Evolutionary conservation across 305 asterid species (phyloP).

Genomic region (Ajuga reptans): DNA sequence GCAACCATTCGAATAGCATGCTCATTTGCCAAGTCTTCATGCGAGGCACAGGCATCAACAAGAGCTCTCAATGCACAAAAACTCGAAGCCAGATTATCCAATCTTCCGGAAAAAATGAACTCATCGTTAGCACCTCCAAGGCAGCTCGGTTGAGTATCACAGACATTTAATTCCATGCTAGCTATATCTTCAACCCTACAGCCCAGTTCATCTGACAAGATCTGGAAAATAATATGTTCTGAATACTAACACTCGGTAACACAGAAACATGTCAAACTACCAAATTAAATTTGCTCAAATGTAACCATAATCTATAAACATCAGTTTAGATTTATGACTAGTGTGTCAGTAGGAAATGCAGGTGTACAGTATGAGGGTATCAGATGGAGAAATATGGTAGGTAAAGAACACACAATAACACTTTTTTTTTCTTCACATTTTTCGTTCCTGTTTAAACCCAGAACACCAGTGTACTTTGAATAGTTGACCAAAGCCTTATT

Average conservation of each 20-base stretch:
- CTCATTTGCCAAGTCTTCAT: slow-evolving; percentile 68
- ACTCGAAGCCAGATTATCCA: slow-evolving; percentile 96
- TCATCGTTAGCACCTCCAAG: slow-evolving; percentile 95
- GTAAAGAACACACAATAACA: neutral
- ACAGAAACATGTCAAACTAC: neutral
- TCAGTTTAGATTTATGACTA: neutral
- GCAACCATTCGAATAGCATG: slow-evolving; percentile 81
- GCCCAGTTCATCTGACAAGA: slow-evolving; percentile 80
- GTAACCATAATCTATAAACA: neutral
- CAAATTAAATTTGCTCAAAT: neutral
- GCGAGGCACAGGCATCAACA: slow-evolving; percentile 64
- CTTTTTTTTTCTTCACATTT: neutral
- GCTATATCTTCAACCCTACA: slow-evolving; percentile 76
- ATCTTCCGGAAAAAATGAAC: slow-evolving; percentile 94
- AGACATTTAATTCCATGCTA: slow-evolving; percentile 78
- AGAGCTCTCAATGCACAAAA: slow-evolving; percentile 96
- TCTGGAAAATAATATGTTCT: slow-evolving; percentile 37
- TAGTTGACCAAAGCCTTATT: slow-evolving; percentile 9
- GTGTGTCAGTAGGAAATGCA: neutral
- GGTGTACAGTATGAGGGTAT: slow-evolving; percentile 12
- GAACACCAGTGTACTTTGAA: slow-evolving; percentile 8
- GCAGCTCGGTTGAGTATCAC: slow-evolving; percentile 97
- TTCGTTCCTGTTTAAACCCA: neutral
- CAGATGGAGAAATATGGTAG: slow-evolving; percentile 5
- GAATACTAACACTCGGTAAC: neutral